Evolutionary conservation across 306 rosid genomes (phyloP), one percentile per base, ranked within the genome.

Genomic region (Aeschynomene evenia): DNA sequence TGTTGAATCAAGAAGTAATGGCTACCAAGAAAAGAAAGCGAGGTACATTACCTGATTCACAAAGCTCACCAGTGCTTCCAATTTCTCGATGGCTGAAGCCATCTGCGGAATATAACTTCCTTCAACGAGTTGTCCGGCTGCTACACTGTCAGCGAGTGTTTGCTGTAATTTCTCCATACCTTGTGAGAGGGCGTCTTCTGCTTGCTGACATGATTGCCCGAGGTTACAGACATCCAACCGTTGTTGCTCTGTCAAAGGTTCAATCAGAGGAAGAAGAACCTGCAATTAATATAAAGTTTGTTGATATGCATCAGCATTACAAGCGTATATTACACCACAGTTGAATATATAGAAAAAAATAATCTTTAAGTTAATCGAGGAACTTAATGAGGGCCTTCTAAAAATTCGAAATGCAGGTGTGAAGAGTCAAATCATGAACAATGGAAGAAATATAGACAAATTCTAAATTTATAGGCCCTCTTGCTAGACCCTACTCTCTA

Each of bases 151-250:
- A 6, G 91, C 88, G 13, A 95, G 85, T 37, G 75, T 79, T 72
- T 80, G 90, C 73, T 89, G 91, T 68, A 95, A 95, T 72, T 85
- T 95, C 4, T 89, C 96, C 95, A 91, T 87, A 36, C 99, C 99
- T 79, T 95, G 97, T 6, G 91, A 77, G 60, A 95, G 88, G 60
- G 99, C 99, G 67, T 95, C 99, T 80, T 95, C 99, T 28, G 96
- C 97, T 77, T 95, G 99, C 63, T 87, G 87, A 82, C 97, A 95
- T 37, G 99, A 91, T 72, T 89, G 88, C 73, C 66, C 76, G 39
- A 95, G 99, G 78, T 81, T 91, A 53, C 20, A 33, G 33, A 89
- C 84, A 52, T 87, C 95, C 34, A 81, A 14, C 24, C 62, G 36
- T 73, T 95, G 97, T 45, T 85, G 85, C 14, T 89, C 92, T 5